Evolutionary conservation across 805 yeast species (phyloP), one percentile per base, ranked within the genome.

Genomic region (Yamadazyma ubonensis): DNA sequence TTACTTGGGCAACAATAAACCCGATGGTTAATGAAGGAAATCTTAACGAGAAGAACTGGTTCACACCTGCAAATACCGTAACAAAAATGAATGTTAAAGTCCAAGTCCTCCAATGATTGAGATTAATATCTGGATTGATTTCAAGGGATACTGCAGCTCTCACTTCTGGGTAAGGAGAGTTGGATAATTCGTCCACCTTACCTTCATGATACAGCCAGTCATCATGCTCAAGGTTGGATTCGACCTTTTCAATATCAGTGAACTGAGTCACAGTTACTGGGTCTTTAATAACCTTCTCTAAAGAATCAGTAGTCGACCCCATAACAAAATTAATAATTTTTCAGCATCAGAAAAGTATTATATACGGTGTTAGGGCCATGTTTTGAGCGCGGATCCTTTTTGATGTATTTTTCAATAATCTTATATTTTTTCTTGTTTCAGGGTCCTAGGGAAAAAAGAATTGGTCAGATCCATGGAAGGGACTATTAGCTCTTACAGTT

Each of bases 111-210:
- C 76, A 59, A 32, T 77, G 76, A 50, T 75, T 78, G 42, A 70
- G 67, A 3, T 65, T 64, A 12, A 74, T 54, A 4, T 67, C 43
- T 1, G 73, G 71, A 54, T 77, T 81, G 50, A 76, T 81, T 5
- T 60, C 54, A 5, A 73, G 65, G 4, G 76, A 70, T 20, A 76
- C 76, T 16, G 79, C 73, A 16, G 83, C 74, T 54, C 86, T 69
- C n/a, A 80, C 85, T 55, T 80, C 86, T 1, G 83, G 78, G 53
- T 79, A 80, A 5, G 84, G 83, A 10, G 67, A 61, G 37, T 52
- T 33, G 18, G 11, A 8, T 3, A 45, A 38, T 16, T 60, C 64
- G 42, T 71, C 57, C 53, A 64, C 61, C 26, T 23, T 33, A 60
- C 50, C 25, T 64, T 63, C n/a, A 72, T 73, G 38, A 63, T 59